Evolutionary conservation across 768 basidiomycete genomes (phyloP).

Genomic region (Trametes cingulata): DNA sequence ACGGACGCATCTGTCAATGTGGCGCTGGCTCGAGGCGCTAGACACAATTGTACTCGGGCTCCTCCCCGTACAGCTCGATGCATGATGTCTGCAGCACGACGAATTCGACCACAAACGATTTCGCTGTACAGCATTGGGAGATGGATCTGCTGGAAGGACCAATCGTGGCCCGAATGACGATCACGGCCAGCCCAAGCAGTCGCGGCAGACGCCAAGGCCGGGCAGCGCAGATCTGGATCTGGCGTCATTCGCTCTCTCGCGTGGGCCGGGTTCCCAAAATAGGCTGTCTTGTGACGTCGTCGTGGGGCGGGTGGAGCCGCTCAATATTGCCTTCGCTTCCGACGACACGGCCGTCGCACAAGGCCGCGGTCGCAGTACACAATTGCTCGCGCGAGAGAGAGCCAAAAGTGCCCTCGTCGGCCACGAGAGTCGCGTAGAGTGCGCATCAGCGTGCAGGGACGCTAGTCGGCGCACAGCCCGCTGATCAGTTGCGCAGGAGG

Average conservation of each 20-base stretch:
- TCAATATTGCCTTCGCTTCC: background rate
- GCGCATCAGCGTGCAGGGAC: background rate
- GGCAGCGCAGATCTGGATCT: conserved; percentile 8
- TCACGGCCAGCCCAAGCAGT: background rate
- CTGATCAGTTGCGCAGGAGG: background rate
- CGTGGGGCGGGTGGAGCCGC: conserved; percentile 9
- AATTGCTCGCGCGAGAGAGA: background rate
- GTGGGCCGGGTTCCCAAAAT: background rate
- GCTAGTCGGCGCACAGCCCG: conserved; percentile 8
- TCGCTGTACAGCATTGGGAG: background rate
- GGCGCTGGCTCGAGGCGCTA: no score
- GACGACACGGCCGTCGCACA: background rate
- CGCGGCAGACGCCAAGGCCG: background rate
- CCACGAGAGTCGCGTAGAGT: background rate
- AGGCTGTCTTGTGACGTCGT: conserved; percentile 1
- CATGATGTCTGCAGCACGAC: no score
- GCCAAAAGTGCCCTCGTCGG: background rate
- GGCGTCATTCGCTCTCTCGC: background rate
- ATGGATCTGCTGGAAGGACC: background rate
- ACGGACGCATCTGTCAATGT: no score
- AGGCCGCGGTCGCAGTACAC: background rate
- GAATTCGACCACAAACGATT: no score
- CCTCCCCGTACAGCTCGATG: no score
- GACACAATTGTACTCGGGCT: no score
- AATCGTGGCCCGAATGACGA: background rate